Evolutionary conservation across 768 basidiomycete genomes (phyloP), one percentile per base, ranked within the genome.

Genomic region (Termitomyces sp.): DNA sequence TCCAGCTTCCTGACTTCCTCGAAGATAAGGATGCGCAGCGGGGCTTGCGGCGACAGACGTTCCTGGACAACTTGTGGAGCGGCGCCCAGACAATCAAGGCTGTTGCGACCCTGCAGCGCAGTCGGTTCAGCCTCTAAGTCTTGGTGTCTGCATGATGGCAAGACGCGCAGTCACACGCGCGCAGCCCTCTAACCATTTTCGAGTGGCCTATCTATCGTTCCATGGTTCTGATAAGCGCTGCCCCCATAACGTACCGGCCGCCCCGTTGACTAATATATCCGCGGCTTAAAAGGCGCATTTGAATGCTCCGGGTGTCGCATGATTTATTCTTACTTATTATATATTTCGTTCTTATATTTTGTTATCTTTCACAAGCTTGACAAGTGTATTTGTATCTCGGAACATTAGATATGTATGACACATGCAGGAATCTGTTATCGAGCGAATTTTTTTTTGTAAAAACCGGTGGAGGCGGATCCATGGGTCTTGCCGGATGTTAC

Each of bases 51-150:
- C 65, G 63, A 33, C 54, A 63, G 20, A 62, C 61, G 38, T 66
- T 70, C 56, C 57, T 73, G 16, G 59, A 61, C 14, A 57, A 57
- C 1, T 40, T 72, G 4, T 70, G 68, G 69, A 68, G 64, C 47
- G 66, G 68, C 12, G 63, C 64, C 22, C 52, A 54, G 30, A 40
- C 58, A n/a, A 46, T 54, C n/a, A 63, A 58, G 38, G 51, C 61
- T 22, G 58, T 60, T 44, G 61, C 59, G n/a, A 49, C 52, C 26
- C 52, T 40, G 36, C 52, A 53, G 38, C 52, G 61, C 6, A 69
- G 65, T 50, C 63, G 71, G 32, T 72, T 71, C 42, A 71, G 70
- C 46, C 61, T 72, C 5, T 72, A 56, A 61, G 20, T 42, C 26
- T 30, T 16, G 26, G 42, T 16, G 13, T 10, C 16, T 45, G 26